These are phyloP conservation scores for Clitoria ternatea DNA, from an alignment of 306 rosid genomes.

Conservation along the genomic window DNA sequence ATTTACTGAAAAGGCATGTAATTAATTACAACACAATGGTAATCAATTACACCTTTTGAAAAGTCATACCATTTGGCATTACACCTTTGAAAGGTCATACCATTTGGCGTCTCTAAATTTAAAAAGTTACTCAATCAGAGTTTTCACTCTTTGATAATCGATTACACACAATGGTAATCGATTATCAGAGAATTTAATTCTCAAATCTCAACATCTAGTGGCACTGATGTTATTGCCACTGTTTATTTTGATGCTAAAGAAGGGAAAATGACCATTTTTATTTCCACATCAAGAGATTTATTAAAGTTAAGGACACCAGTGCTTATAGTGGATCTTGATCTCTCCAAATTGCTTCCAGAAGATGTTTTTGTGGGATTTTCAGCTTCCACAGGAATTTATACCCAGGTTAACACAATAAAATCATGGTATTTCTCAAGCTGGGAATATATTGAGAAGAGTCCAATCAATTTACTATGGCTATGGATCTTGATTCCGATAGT, in stretches of 20 bases:
- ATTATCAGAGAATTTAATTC: no score
- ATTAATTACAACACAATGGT: no score
- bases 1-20: no score
- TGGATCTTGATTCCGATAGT: slow-evolving; percentile 2
- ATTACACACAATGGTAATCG: no score
- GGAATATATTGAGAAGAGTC: background rate
- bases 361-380: background rate
- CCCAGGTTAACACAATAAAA: background rate
- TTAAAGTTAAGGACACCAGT: background rate
- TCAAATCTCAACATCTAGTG: no score
- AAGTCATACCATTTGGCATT: no score
- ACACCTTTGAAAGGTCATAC: no score
- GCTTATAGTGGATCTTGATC: background rate
- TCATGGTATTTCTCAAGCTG: background rate
- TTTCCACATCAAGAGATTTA: background rate
- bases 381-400: background rate
- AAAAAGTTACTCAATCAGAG: no score
- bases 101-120: no score
- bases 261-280: background rate
- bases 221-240: background rate
- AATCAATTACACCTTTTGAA: no score
- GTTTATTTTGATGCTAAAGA: background rate
- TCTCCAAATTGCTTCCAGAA: background rate
- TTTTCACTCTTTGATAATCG: no score
- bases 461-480: background rate